These are phyloP conservation scores for Clathrospora elynae DNA, from an alignment of 2,329 filamentous ascomycete genomes.

Conservation along the genomic window DNA sequence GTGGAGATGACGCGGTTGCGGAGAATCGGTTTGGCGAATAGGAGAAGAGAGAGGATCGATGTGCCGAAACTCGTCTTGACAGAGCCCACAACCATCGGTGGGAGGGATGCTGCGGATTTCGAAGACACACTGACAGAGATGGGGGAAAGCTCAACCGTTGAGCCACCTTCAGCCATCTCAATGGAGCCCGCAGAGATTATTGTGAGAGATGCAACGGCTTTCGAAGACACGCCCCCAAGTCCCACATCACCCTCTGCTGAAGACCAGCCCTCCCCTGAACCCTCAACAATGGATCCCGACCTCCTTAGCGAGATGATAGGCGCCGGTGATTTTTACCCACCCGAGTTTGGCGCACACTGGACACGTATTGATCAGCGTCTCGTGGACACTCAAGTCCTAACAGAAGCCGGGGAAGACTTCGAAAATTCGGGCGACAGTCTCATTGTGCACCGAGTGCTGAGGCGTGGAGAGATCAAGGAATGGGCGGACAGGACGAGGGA, in stretches of 20 bases:
- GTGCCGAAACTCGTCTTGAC: not conserved
- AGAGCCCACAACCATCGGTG: too few relatives aligned
- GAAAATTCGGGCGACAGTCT: slow-evolving; percentile 23
- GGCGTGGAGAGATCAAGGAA: slow-evolving; percentile 18
- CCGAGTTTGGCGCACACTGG: slow-evolving; percentile 23
- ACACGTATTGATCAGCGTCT: slow-evolving; percentile 26
- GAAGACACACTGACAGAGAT: too few relatives aligned
- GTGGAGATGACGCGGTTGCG: not conserved
- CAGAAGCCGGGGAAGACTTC: slow-evolving; percentile 21
- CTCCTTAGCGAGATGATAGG: too few relatives aligned
- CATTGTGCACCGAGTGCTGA: slow-evolving; percentile 23
- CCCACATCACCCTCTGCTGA: too few relatives aligned
- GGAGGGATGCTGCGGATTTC: too few relatives aligned
- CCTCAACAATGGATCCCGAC: not conserved
- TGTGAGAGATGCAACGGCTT: too few relatives aligned
- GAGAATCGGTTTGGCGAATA: not conserved
- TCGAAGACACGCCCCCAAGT: too few relatives aligned
- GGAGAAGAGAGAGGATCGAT: too few relatives aligned
- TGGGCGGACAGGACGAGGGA: slow-evolving; percentile 28
- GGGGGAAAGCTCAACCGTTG: too few relatives aligned
- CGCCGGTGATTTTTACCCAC: too few relatives aligned
- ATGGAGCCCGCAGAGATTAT: too few relatives aligned
- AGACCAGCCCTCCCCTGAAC: not conserved
- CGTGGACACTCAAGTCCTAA: slow-evolving; percentile 24
- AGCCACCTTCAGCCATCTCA: too few relatives aligned